A percentile compares a stretch with the other conserved stretches of the same genome.
phyloP scores from a whole-genome alignment of 108 stramenopile species.

The Thalassiosira profunda region DNA sequence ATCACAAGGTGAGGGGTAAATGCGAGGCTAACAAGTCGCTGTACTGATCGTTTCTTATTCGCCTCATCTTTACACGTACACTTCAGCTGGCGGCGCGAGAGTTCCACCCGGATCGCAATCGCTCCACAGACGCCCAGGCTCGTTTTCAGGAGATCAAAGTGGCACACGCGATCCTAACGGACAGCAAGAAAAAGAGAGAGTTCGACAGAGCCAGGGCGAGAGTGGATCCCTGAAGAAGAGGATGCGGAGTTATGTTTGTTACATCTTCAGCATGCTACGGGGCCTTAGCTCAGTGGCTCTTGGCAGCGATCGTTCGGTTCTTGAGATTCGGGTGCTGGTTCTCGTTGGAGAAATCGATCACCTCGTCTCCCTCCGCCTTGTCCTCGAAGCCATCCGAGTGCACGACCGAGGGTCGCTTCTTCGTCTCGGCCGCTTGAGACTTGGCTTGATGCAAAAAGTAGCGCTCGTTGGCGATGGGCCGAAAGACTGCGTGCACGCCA shows the following conservation, averaged over 20 bases:
- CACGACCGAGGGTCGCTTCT: neutral
- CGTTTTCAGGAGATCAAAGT: conserved; percentile 64
- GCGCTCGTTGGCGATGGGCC: conserved; percentile 29
- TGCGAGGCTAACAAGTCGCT: neutral
- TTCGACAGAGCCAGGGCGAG: conserved; percentile 53
- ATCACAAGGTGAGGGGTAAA: conserved; percentile 36
- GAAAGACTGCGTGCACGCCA: conserved; percentile 3
- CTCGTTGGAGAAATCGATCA: neutral
- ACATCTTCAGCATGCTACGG: too few species aligned
- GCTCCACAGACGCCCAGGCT: conserved; percentile 50
- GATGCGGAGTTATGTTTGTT: too few species aligned
- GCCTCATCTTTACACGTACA: neutral
- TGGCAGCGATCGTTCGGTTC: too few species aligned
- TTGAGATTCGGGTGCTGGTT: neutral
- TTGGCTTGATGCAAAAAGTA: conserved; percentile 12
- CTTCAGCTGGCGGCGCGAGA: conserved; percentile 50
- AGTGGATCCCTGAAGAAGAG: too few species aligned
- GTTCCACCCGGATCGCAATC: conserved; percentile 73
- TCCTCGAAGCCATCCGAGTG: neutral
- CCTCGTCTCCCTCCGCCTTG: neutral
- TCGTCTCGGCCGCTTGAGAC: too few species aligned
- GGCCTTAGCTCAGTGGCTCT: too few species aligned
- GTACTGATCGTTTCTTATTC: neutral
- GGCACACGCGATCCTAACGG: conserved; percentile 75
- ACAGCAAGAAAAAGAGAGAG: conserved; percentile 39